A percentile compares a stretch with the other conserved stretches of the same genome.
Evolutionary conservation across 768 basidiomycete species (phyloP).

Genomic region (Lactarius psammicola): DNA sequence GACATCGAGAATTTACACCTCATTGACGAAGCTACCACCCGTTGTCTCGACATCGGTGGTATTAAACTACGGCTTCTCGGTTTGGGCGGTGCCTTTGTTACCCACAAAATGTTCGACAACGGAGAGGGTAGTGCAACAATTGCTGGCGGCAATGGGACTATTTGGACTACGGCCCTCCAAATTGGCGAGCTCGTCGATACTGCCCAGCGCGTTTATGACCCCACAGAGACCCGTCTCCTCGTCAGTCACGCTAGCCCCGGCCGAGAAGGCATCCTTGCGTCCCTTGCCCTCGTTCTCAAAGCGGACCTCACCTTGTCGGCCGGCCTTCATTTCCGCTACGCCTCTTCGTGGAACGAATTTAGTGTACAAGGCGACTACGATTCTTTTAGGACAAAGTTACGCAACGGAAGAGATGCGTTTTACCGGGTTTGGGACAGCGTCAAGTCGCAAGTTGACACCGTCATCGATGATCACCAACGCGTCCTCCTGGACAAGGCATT

Average conservation of each 20-base stretch:
- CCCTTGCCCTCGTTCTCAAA: slow-evolving; percentile 87
- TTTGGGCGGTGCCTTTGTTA: slow-evolving; percentile 90
- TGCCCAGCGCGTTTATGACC: slow-evolving; percentile 90
- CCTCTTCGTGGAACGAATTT: slow-evolving; percentile 95
- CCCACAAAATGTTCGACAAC: slow-evolving; percentile 93
- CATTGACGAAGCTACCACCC: slow-evolving; percentile 94
- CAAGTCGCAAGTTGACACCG: slow-evolving; percentile 84
- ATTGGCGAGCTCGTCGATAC: slow-evolving; percentile 98
- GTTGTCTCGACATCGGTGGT: slow-evolving; percentile 87
- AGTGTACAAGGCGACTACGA: slow-evolving; percentile 89
- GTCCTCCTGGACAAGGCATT: slow-evolving; percentile 87
- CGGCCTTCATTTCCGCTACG: slow-evolving; percentile 96
- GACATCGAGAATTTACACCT: slow-evolving; percentile 87
- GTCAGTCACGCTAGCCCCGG: slow-evolving; percentile 92
- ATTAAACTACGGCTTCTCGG: slow-evolving; percentile 94
- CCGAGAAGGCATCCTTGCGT: slow-evolving; percentile 87
- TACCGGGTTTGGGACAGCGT: slow-evolving; percentile 95
- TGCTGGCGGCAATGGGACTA: slow-evolving; percentile 95
- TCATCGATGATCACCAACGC: slow-evolving; percentile 88
- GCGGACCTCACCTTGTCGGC: slow-evolving; percentile 93
- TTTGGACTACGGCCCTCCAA: slow-evolving; percentile 98
- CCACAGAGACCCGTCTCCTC: slow-evolving; percentile 89
- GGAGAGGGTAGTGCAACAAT: slow-evolving; percentile 96
- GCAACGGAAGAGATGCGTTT: slow-evolving; percentile 75
- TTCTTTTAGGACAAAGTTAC: slow-evolving; percentile 78